Evolutionary conservation across 352 stramenopile species (phyloP).

Genomic region (Aphanomyces cochlioides): DNA sequence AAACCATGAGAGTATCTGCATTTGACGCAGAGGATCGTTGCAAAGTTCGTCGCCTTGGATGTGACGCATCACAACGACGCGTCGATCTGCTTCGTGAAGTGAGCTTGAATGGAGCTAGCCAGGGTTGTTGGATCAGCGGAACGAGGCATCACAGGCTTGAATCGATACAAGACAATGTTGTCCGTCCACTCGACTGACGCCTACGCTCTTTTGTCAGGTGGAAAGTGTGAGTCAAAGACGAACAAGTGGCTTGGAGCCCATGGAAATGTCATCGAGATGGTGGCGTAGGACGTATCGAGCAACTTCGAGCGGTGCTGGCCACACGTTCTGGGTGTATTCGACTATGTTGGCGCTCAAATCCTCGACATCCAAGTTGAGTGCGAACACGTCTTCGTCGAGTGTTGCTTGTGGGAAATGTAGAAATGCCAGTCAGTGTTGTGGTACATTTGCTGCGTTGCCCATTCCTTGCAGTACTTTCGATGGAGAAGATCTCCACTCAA

Average conservation of each 20-base stretch:
- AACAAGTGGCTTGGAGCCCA: too few species aligned
- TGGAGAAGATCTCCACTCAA: neutral
- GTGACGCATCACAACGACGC: neutral
- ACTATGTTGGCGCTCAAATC: too few species aligned
- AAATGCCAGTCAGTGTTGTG: neutral
- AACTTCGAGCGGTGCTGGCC: too few species aligned
- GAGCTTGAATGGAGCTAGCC: neutral
- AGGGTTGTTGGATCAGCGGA: too few species aligned
- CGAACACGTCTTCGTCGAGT: too few species aligned
- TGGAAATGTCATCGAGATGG: too few species aligned
- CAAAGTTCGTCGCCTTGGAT: neutral
- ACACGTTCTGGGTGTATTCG: too few species aligned
- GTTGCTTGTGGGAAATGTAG: neutral
- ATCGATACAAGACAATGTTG: neutral
- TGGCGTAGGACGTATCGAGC: too few species aligned
- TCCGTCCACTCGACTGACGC: neutral
- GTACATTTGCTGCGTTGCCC: neutral
- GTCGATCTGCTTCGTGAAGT: neutral
- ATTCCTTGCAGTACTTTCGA: neutral
- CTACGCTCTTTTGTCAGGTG: too few species aligned
- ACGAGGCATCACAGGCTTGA: neutral
- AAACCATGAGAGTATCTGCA: neutral
- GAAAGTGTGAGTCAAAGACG: too few species aligned
- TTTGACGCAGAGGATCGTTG: neutral
- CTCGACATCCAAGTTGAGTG: too few species aligned